phyloP scores from a whole-genome alignment of 202 grass and related monocot species.

The Zoysia matrella region DNA sequence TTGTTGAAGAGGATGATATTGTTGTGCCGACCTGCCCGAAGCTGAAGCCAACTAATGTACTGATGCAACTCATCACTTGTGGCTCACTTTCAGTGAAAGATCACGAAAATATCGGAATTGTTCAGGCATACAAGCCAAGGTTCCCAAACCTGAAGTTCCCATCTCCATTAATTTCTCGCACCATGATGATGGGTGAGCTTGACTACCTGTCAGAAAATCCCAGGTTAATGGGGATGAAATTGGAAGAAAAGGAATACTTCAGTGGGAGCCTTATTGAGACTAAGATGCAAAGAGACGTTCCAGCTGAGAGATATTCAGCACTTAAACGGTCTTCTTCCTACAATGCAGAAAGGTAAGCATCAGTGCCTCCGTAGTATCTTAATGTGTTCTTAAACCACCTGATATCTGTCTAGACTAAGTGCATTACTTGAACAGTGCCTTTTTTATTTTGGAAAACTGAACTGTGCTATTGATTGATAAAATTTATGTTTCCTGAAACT shows the following conservation, averaged over 20 bases:
- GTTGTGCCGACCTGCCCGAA: constrained; percentile 61
- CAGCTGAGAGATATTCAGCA: constrained; percentile 50
- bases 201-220: constrained; percentile 70
- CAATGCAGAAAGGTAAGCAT: constrained; percentile 80
- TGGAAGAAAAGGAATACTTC: constrained; percentile 92
- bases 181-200: constrained; percentile 70
- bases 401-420: not conserved
- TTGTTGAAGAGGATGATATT: constrained; percentile 73
- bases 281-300: constrained; percentile 67
- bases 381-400: not conserved
- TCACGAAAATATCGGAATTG: constrained; percentile 52
- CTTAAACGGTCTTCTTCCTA: constrained; percentile 89
- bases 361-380: not conserved
- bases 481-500: not conserved
- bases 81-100: constrained; percentile 86
- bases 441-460: too few relatives aligned
- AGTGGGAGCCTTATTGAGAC: constrained; percentile 94
- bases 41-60: constrained; percentile 64
- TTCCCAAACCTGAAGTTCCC: constrained; percentile 67
- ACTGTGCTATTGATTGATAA: not conserved
- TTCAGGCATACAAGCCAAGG: constrained; percentile 70
- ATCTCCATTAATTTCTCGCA: constrained; percentile 55
- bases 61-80: constrained; percentile 93
- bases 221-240: constrained; percentile 58
- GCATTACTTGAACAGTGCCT: not conserved